These are phyloP conservation scores for Nidula microcarpa DNA, from an alignment of 768 basidiomycete genomes.

Conservation along the genomic window DNA sequence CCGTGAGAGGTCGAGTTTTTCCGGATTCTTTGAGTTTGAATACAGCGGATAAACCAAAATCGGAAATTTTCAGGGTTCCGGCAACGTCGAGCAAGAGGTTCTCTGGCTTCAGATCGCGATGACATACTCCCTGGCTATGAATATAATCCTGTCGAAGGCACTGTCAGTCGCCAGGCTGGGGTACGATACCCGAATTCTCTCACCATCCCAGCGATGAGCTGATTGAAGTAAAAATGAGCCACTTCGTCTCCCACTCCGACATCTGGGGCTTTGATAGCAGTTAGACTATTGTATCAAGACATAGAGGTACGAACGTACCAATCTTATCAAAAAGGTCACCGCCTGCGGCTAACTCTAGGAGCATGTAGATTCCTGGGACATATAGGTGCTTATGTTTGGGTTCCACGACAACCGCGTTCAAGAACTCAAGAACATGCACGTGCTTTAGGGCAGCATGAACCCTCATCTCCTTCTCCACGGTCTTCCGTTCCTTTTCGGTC, in stretches of 20 bases:
- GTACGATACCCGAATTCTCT: constrained; percentile 13
- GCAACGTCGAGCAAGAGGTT: constrained; percentile 84
- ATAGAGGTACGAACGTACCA: constrained; percentile 46
- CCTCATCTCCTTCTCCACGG: constrained; percentile 87
- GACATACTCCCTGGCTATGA: constrained; percentile 87
- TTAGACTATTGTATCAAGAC: too few relatives aligned
- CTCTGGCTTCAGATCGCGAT: constrained; percentile 96
- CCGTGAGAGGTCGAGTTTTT: constrained; percentile 69
- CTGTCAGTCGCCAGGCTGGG: too few relatives aligned
- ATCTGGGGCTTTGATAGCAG: constrained; percentile 67
- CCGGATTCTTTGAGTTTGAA: constrained; percentile 82
- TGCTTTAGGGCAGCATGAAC: constrained; percentile 83
- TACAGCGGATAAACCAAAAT: constrained; percentile 92
- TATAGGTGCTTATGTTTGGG: constrained; percentile 51
- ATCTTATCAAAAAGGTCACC: constrained; percentile 99
- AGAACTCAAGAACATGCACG: constrained; percentile 75
- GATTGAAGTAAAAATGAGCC: constrained; percentile 87
- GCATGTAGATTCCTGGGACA: constrained; percentile 84
- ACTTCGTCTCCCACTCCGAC: constrained; percentile 83
- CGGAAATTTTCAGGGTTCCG: constrained; percentile 88
- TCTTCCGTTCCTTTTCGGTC: constrained; percentile 69
- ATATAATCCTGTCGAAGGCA: constrained; percentile 61
- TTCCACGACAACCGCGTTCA: constrained; percentile 77
- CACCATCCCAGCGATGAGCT: constrained; percentile 82
- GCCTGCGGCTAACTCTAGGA: constrained; percentile 88